phyloP scores from a whole-genome alignment of 140 eudicot species.

The Senecio squalidus region DNA sequence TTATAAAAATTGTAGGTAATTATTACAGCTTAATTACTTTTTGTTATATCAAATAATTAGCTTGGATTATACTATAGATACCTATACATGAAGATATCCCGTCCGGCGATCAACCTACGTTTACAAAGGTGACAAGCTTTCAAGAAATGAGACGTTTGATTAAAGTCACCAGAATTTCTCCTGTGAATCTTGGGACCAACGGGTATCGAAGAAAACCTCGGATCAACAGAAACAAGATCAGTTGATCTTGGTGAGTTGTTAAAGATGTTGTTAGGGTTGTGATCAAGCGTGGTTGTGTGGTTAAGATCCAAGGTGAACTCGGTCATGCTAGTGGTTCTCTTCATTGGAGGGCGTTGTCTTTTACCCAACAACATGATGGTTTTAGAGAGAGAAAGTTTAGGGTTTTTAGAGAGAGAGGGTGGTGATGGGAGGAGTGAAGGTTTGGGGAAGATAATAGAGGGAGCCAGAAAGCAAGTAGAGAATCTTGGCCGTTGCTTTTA shows the following conservation, averaged over 20 bases:
- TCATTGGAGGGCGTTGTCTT: slow-evolving; percentile 57
- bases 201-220: slow-evolving; percentile 7
- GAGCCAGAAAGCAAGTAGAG: slow-evolving; percentile 32
- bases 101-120: slow-evolving; percentile 37
- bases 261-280: not conserved
- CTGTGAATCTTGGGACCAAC: slow-evolving; percentile 22
- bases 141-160: slow-evolving; percentile 28
- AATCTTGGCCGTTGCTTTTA: slow-evolving; percentile 40
- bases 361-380: slow-evolving; percentile 52
- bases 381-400: slow-evolving; percentile 3
- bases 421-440: slow-evolving; percentile 24
- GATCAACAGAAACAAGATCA: no score
- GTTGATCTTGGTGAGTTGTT: no score
- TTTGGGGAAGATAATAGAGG: slow-evolving; percentile 27
- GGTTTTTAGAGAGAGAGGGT: slow-evolving; percentile 11
- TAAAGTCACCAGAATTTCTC: slow-evolving; percentile 25
- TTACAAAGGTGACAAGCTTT: slow-evolving; percentile 45
- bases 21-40: not conserved
- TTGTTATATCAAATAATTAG: no score
- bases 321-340: slow-evolving; percentile 66
- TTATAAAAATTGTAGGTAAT: not conserved
- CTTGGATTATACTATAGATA: not conserved
- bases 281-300: slow-evolving; percentile 3
- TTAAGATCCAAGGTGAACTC: slow-evolving; percentile 47
- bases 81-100: slow-evolving; percentile 61